Conservation (phyloP, 345 rosid genomes). For the Gynandropsis gynandra region DNA sequence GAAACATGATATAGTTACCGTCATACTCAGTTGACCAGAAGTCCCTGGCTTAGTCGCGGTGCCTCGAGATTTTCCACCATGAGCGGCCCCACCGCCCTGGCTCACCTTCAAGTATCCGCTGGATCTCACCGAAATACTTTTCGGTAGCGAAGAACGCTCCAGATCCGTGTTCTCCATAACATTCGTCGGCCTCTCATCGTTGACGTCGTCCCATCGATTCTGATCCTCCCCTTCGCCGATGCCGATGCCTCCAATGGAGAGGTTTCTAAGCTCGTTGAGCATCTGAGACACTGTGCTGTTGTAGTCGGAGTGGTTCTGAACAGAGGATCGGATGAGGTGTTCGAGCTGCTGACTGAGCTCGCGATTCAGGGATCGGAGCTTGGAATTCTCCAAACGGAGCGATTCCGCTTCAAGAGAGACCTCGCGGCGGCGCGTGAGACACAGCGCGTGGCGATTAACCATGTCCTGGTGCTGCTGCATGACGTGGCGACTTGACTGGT, state of each 20-base stretch:
- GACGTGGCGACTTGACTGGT: slow-evolving; percentile 31
- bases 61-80: slow-evolving; percentile 30
- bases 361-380: slow-evolving; percentile 53
- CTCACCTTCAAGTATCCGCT: slow-evolving; percentile 43
- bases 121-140: slow-evolving; percentile 77
- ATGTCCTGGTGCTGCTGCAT: slow-evolving; percentile 52
- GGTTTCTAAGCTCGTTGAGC: slow-evolving; percentile 25
- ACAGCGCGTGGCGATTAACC: slow-evolving; percentile 60
- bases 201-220: slow-evolving; percentile 30
- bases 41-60: slow-evolving; percentile 25
- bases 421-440: slow-evolving; percentile 50
- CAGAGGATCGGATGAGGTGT: slow-evolving; percentile 41
- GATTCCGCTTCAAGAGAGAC: slow-evolving; percentile 47
- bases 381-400: slow-evolving; percentile 53
- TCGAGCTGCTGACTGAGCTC: slow-evolving; percentile 35
- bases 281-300: slow-evolving; percentile 25
- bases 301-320: slow-evolving; percentile 22
- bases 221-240: slow-evolving; percentile 25
- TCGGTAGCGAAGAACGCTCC: slow-evolving; percentile 49
- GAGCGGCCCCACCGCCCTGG: slow-evolving; percentile 26
- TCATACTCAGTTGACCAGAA: slow-evolving; percentile 31
- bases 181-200: slow-evolving; percentile 37
- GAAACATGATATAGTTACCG: no score
- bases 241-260: slow-evolving; percentile 27
- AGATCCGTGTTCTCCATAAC: slow-evolving; percentile 34